Evolutionary conservation across 192 early-diverging fungal species (phyloP), one percentile per base, ranked within the genome.

Genomic region (Backusella morwellensis): DNA sequence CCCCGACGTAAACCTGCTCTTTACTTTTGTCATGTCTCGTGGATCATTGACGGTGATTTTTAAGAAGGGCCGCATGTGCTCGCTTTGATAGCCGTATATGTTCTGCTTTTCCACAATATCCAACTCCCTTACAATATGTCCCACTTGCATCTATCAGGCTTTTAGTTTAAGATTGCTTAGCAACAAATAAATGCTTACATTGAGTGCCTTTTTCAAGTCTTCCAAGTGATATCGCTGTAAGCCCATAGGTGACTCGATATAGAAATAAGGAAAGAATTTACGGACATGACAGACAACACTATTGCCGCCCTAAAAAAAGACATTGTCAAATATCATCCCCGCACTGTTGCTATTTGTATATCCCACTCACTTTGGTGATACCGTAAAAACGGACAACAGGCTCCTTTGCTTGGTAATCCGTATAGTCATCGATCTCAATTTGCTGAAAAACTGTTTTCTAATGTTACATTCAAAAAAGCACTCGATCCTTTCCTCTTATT

Each of bases 241-340:
- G 19, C 92, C 91, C 4, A 80, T n/a, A 36, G 98, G 98, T 11
- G 96, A 95, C 4, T 94, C 91, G 29, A 97, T 90, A 83, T 98
- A 99, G 84, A 98, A 95, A 82, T 99, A 99, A 35, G 96, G 95
- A 36, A 89, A 86, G 75, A 98, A 98, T 2, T 93, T 95, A 15
- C 91, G 89, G 0, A 98, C 95, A 87, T 95, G 93, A 80, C 96
- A 98, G 0, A 93, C 79, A 34, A 98, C 95, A 66, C 93, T 95
- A 75, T 97, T 84, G n/a, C 98, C 98, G 21, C 78, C 79, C 91
- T 94, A 79, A 23, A 32, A 1, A 32, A 35, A 35, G 35, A 15
- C 12, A 79, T 0, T 17, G 17, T 15, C 41, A 21, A 32, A 9
- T 1, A 42, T 32, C 5, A 9, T 8, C 1, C 23, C 32, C 32